These are phyloP conservation scores for Pterothamnion heteromorphum DNA, from an alignment of 31 red algal genomes.

Conservation along the genomic window DNA sequence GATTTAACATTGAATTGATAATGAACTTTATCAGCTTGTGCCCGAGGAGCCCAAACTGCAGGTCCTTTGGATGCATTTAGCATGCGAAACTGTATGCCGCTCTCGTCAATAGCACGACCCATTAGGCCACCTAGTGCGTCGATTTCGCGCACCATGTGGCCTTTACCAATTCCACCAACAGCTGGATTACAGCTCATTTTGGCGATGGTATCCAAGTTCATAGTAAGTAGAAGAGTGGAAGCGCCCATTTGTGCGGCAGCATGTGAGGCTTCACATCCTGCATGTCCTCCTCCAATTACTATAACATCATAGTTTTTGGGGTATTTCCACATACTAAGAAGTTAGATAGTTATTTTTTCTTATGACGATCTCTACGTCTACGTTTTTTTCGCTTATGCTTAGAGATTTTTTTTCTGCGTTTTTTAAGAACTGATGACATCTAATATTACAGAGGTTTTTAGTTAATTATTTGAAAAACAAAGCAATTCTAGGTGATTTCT, in stretches of 20 bases:
- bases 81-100: slow-evolving; percentile 48
- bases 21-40: slow-evolving; percentile 67
- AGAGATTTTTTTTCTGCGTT: too few species aligned
- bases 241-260: slow-evolving; percentile 69
- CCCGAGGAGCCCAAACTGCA: slow-evolving; percentile 81
- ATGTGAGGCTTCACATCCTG: slow-evolving; percentile 79
- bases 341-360: too few species aligned
- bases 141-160: slow-evolving; percentile 54
- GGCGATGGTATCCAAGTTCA: slow-evolving; percentile 50
- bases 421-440: too few species aligned
- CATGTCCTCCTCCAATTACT: slow-evolving; percentile 82
- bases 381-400: too few species aligned
- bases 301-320: slow-evolving; percentile 44
- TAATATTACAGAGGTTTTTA: too few species aligned
- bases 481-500: too few species aligned
- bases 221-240: slow-evolving; percentile 46
- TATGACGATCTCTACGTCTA: too few species aligned
- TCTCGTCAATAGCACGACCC: slow-evolving; percentile 49
- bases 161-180: slow-evolving; percentile 59
- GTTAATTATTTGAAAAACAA: too few species aligned
- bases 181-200: slow-evolving; percentile 62
- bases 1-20: background rate
- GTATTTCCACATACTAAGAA: too few species aligned
- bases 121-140: slow-evolving; percentile 65
- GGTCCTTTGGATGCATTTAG: slow-evolving; percentile 49